Evolutionary conservation across 257 asterid genomes (phyloP).

Genomic region (Solanum peruvianum): DNA sequence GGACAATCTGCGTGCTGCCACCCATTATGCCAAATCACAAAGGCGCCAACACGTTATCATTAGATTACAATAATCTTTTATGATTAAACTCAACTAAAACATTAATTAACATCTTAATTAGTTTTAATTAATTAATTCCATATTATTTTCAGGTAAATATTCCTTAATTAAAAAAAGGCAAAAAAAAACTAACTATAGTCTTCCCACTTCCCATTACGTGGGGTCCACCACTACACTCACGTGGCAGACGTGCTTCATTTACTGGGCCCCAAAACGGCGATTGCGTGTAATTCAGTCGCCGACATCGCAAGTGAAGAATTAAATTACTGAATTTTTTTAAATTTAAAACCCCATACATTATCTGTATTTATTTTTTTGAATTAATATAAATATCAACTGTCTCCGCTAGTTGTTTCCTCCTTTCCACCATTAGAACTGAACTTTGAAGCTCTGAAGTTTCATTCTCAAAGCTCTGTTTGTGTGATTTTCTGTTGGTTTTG

Average conservation of each 20-base stretch:
- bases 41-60: constrained; percentile 40
- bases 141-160: not conserved
- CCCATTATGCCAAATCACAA: constrained; percentile 22
- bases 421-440: not conserved
- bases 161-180: not conserved
- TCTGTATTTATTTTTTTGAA: not conserved
- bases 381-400: not conserved
- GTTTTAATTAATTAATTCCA: not conserved
- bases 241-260: constrained; percentile 3
- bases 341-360: not conserved
- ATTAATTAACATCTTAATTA: not conserved
- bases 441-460: not conserved
- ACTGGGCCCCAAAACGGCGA: constrained; percentile 2
- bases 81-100: not conserved
- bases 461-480: not conserved
- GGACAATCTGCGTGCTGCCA: constrained; percentile 17
- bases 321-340: not conserved
- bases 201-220: not conserved
- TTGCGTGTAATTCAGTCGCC: not conserved
- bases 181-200: not conserved
- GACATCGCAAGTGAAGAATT: not conserved
- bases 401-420: not conserved
- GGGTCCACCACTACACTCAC: not conserved
- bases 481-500: not conserved
- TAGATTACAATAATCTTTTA: not conserved